A percentile compares a stretch with the other conserved stretches of the same genome.
Conservation (phyloP, 495 filamentous ascomycete genomes). For the Evernia prunastri region DNA sequence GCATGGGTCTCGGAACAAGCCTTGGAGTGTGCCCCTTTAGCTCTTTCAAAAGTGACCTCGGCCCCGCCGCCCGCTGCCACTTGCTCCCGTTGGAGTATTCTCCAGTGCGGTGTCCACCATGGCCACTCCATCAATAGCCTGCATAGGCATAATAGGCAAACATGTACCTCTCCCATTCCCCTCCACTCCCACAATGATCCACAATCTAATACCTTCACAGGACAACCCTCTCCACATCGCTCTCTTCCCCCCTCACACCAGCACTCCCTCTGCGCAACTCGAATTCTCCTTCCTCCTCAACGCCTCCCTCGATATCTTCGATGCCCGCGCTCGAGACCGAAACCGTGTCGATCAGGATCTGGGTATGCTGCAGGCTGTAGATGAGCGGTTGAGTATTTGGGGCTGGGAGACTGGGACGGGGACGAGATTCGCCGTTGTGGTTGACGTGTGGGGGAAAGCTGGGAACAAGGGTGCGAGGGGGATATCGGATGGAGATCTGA, state of each 20-base stretch:
- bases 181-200: not conserved
- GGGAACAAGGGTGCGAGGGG: slow-evolving; percentile 27
- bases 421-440: slow-evolving; percentile 76
- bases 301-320: slow-evolving; percentile 88
- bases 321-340: slow-evolving; percentile 58
- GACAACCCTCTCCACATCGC: slow-evolving; percentile 94
- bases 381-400: slow-evolving; percentile 86
- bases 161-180: slow-evolving; percentile 49
- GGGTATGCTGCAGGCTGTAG: slow-evolving; percentile 83
- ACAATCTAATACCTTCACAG: slow-evolving; percentile 38
- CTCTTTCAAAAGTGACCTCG: not conserved
- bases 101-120: slow-evolving; percentile 23
- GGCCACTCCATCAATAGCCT: slow-evolving; percentile 69
- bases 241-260: slow-evolving; percentile 64
- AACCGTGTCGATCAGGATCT: slow-evolving; percentile 74
- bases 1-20: not conserved
- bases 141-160: slow-evolving; percentile 88
- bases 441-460: slow-evolving; percentile 70
- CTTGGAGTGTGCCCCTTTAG: not conserved
- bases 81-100: not conserved
- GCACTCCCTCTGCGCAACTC: slow-evolving; percentile 44
- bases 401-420: slow-evolving; percentile 98
- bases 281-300: slow-evolving; percentile 90
- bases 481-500: slow-evolving; percentile 47
- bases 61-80: not conserved